phyloP scores from a whole-genome alignment of 441 rosid species.

The Syzygium syzygioides region DNA sequence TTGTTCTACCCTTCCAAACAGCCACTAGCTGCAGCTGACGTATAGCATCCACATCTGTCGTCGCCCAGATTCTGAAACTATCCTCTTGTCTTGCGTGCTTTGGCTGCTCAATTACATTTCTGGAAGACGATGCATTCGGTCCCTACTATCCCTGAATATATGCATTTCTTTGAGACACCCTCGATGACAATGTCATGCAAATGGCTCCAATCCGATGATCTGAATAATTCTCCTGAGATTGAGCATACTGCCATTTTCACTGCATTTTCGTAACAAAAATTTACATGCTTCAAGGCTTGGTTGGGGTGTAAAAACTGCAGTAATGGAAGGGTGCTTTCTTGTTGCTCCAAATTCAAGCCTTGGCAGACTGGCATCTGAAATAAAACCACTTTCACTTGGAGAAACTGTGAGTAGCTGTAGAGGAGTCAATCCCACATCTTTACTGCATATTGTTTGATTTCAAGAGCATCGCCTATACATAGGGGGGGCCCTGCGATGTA shows the following conservation, averaged over 20 bases:
- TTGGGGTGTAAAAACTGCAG: not conserved
- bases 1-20: no score
- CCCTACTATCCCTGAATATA: not conserved
- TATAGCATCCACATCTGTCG: not conserved
- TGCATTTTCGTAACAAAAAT: not conserved
- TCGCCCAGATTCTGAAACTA: not conserved
- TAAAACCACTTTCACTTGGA: not conserved
- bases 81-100: not conserved
- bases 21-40: no score
- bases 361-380: not conserved
- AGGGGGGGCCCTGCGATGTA: slow-evolving; percentile 41
- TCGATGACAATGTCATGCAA: not conserved
- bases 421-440: not conserved
- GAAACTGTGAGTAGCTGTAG: not conserved
- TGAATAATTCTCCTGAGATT: not conserved
- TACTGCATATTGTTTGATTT: slow-evolving; percentile 13
- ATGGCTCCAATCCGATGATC: not conserved
- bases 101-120: not conserved
- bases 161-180: not conserved
- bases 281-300: not conserved
- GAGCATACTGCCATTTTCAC: not conserved
- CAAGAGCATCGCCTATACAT: slow-evolving; percentile 61
- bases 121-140: not conserved
- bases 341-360: not conserved
- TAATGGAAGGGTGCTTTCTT: not conserved